Evolutionary conservation across 257 asterid genomes (phyloP).

Genomic region (Anisodus tanguticus): DNA sequence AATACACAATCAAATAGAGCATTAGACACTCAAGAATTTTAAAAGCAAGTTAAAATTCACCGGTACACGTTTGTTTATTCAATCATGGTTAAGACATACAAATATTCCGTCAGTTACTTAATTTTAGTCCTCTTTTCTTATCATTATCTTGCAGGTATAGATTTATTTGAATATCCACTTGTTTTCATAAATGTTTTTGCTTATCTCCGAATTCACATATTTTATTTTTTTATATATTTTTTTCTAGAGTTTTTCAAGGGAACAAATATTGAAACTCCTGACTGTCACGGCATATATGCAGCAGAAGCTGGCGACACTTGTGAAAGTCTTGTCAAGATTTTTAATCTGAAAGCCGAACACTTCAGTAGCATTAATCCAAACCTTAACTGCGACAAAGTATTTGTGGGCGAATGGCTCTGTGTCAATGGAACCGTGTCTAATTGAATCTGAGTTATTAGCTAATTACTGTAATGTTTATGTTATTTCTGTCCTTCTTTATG

Average conservation of each 20-base stretch:
- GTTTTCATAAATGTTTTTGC: background rate
- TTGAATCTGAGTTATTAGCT: background rate
- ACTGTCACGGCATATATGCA: background rate
- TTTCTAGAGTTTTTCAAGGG: conserved; percentile 7
- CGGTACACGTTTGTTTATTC: background rate
- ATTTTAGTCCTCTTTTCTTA: background rate
- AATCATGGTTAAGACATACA: background rate
- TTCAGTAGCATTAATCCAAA: background rate
- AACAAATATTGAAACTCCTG: background rate
- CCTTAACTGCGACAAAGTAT: background rate
- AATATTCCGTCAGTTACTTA: background rate
- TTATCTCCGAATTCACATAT: background rate
- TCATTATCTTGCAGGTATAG: conserved; percentile 16
- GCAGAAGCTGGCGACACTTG: conserved; percentile 24
- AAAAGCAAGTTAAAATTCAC: background rate
- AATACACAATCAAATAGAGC: background rate
- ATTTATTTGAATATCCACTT: background rate
- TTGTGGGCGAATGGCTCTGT: background rate
- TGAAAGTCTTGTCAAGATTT: background rate
- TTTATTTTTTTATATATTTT: background rate
- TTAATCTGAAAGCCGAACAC: background rate
- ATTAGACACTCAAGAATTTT: background rate
- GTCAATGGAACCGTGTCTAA: conserved; percentile 7
- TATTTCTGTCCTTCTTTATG: background rate
- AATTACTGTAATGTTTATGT: background rate